A percentile compares a stretch with the other conserved stretches of the same genome.
Evolutionary conservation across 768 basidiomycete genomes (phyloP).

Genomic region (Saitozyma podzolica): DNA sequence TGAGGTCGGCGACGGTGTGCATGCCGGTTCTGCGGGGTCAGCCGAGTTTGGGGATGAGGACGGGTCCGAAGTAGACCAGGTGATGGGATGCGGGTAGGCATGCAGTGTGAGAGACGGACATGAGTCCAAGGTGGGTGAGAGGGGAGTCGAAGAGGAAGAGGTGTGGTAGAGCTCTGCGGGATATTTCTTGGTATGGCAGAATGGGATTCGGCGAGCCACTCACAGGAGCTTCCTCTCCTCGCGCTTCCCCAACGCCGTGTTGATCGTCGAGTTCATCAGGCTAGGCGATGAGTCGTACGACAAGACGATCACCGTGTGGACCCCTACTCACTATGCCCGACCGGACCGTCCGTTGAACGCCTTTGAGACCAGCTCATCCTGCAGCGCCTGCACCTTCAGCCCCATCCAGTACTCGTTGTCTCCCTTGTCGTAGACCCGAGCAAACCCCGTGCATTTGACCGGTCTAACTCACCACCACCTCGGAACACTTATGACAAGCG

Average conservation of each 20-base stretch:
- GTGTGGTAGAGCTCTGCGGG: too few relatives aligned
- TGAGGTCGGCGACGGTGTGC: slow-evolving; percentile 50
- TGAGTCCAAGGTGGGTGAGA: too few relatives aligned
- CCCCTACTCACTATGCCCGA: slow-evolving; percentile 43
- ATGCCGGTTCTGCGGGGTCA: slow-evolving; percentile 40
- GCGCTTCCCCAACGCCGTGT: slow-evolving; percentile 43
- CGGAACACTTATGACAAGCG: slow-evolving; percentile 35
- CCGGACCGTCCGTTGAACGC: slow-evolving; percentile 49
- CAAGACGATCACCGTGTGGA: neutral
- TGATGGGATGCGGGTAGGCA: too few relatives aligned
- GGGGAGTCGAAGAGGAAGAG: too few relatives aligned
- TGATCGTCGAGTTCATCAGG: slow-evolving; percentile 51
- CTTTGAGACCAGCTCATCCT: slow-evolving; percentile 51
- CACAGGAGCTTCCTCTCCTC: slow-evolving; percentile 49
- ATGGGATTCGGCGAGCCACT: slow-evolving; percentile 2
- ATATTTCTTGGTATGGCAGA: neutral
- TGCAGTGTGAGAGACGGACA: too few relatives aligned
- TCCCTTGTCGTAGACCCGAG: neutral
- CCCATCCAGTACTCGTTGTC: neutral
- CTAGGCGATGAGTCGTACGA: slow-evolving; percentile 19
- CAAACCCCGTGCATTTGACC: neutral
- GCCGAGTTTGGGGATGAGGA: neutral
- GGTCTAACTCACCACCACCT: slow-evolving; percentile 10
- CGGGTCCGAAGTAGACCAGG: too few relatives aligned
- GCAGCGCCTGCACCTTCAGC: slow-evolving; percentile 31